Conservation (phyloP, 2,329 filamentous ascomycete species). For the Diplodia intermedia region DNA sequence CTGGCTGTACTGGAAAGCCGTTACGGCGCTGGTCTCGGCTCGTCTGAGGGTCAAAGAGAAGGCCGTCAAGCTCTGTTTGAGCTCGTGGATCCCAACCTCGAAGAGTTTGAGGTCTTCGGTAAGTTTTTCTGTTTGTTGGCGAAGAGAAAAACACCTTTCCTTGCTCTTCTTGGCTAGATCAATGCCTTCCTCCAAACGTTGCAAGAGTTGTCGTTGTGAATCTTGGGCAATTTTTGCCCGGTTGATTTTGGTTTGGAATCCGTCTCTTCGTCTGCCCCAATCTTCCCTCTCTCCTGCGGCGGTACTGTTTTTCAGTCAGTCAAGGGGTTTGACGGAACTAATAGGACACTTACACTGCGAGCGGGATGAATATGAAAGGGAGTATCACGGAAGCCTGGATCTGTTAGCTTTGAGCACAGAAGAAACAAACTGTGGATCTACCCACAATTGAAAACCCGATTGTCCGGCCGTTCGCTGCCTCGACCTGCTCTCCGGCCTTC, state of each 20-base stretch:
- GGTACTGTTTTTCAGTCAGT: background rate
- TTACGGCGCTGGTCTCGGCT: slow-evolving; percentile 18
- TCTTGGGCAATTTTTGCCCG: slow-evolving; percentile 5
- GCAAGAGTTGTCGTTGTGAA: background rate
- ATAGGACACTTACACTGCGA: slow-evolving; percentile 5
- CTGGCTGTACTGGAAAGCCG: slow-evolving; percentile 27
- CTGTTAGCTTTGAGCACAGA: background rate
- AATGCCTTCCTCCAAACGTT: background rate
- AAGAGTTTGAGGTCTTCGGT: slow-evolving; percentile 4
- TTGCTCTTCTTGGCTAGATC: background rate
- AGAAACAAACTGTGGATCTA: no score
- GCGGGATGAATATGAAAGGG: slow-evolving; percentile 16
- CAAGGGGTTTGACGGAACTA: no score
- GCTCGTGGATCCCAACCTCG: slow-evolving; percentile 10
- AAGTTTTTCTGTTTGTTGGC: slow-evolving; percentile 7
- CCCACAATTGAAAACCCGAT: slow-evolving; percentile 20
- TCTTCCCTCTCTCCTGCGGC: slow-evolving; percentile 4
- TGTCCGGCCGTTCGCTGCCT: slow-evolving; percentile 6
- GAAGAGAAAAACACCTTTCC: background rate
- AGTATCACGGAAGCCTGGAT: slow-evolving; percentile 9
- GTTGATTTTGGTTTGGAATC: slow-evolving; percentile 17
- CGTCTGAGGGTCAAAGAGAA: slow-evolving; percentile 2
- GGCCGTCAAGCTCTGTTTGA: slow-evolving; percentile 17
- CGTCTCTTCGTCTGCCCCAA: slow-evolving; percentile 10
- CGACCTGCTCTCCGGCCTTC: background rate